phyloP scores from a whole-genome alignment of 2,329 filamentous ascomycete genomes.

The Alternaria metachromatica region DNA sequence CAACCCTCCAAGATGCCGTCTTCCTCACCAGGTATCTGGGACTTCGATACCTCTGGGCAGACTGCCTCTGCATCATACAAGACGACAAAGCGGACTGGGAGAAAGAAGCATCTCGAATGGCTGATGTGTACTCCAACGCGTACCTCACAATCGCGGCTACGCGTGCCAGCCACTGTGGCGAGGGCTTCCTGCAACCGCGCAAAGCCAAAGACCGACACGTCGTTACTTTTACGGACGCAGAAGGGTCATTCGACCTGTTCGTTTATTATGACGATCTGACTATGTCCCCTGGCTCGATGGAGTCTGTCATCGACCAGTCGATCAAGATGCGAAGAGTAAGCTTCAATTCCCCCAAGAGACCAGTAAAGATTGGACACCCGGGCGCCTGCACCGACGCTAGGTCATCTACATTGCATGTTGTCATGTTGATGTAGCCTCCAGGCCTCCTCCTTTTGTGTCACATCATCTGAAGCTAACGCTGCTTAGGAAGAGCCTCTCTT shows the following conservation, averaged over 20 bases:
- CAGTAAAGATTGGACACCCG: no score
- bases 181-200: constrained; percentile 5
- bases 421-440: neutral
- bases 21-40: neutral
- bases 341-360: no score
- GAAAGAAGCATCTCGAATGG: constrained; percentile 11
- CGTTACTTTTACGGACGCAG: neutral
- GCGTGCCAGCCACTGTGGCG: constrained; percentile 1
- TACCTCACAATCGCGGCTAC: neutral
- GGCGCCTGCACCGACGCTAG: no score
- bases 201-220: neutral
- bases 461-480: neutral
- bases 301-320: neutral
- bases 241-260: constrained; percentile 3
- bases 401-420: neutral
- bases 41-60: constrained; percentile 23
- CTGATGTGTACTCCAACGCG: constrained; percentile 2
- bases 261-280: constrained; percentile 2
- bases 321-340: neutral
- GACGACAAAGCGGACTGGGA: constrained; percentile 3
- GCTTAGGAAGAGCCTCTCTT: constrained; percentile 3
- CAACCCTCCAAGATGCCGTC: neutral
- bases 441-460: no score
- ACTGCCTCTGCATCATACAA: constrained; percentile 25
- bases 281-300: neutral